Base-by-base conservation (phyloP, 257 asterid species). In the Solanum chmielewskii region DNA sequence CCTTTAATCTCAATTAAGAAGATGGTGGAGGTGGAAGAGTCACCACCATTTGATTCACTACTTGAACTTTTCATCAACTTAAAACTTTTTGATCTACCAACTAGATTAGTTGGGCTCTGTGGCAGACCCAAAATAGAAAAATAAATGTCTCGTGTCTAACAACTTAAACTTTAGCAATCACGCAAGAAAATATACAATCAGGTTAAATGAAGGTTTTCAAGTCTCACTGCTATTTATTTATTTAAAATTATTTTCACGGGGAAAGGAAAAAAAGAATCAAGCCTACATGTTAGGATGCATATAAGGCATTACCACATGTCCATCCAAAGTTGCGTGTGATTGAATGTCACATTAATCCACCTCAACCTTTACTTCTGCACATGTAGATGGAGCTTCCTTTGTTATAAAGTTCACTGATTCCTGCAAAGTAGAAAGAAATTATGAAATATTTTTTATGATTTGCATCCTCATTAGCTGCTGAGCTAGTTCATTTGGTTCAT, bases 401-500 rank as follows among this genome's bases (percentile, higher is more conserved):
- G 42, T 81, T 81, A 29, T 12, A 13, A 25, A 47, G 29, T 49
- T 27, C 66, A 78, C 41, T 78, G 5, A 45, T 78, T 81, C 68
- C 44, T 47, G 85, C 85, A 29, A 47, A 80, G 69, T 29, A 49
- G 69, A 47, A 49, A 1, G 31, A 81, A 81, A 18, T 47, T 15
- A 10, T 29, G 85, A 49, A 29, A 81, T 80, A 81, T 81, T 52
- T 31, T 29, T 49, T 6, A 49, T 6, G 13, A 80, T 80, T 47
- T 49, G 41, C 29, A 33, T 25, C 62, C 23, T 60, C 80, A 31
- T 78, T 42, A 85, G 87, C 81, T 84, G 49, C 87, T 89, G 88
- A 85, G 74, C 86, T 47, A 86, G 85, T 83, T 85, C 88, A 59
- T 90, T 92, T 20, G 84, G 86, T 37, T 76, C 62, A 84, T 85